Evolutionary conservation across 140 eudicot species (phyloP), one percentile per base, ranked within the genome.

Genomic region (Erigeron philadelphicus): DNA sequence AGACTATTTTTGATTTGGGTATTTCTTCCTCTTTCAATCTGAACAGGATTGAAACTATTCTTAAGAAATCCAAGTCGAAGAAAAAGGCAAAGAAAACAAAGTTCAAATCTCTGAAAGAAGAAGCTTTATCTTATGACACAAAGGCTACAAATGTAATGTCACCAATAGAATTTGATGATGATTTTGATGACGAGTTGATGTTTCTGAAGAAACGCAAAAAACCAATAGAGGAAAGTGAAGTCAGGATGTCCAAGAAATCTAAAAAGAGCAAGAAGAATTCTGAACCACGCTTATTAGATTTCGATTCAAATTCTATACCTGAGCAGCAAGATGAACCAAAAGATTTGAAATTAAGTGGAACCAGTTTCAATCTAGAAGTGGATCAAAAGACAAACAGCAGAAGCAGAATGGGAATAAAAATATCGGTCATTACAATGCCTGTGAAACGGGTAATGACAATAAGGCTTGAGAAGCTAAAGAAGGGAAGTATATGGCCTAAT

Each of bases 61-160:
- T 67, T 75, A 65, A 83, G 23, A 94, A 79, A 80, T 66, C 87
- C 1, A 93, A 93, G 85, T 71, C 94, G 40, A 94, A 94, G 88
- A 94, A 94, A 81, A 94, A 89, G 72, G 7, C 83, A 0, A 94
- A 90, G 85, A 94, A 94, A 80, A 71, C 90, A 54, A 94, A 94
- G 83, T 94, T 94, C 77, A 94, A 90, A 75, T 94, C 99, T 47
- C 70, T 94, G 73, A 90, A 85, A 83, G 84, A 85, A 74, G 95
- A 81, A 58, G 79, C 95, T 58, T 77, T 94, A 47, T 78, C 84
- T 57, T 82, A 86, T 17, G 87, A 80, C 15, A 44, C 82, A 64
- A 80, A 70, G 64, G 65, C 78, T 25, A 10, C 73, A 40, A 78
- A 85, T 57, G 81, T 76, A 17, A 91, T 80, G 68, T 78, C 86